A percentile compares a stretch with the other conserved stretches of the same genome.
Conservation (phyloP, 2,329 filamentous ascomycete species). For the Pestalotiopsis sp. region DNA sequence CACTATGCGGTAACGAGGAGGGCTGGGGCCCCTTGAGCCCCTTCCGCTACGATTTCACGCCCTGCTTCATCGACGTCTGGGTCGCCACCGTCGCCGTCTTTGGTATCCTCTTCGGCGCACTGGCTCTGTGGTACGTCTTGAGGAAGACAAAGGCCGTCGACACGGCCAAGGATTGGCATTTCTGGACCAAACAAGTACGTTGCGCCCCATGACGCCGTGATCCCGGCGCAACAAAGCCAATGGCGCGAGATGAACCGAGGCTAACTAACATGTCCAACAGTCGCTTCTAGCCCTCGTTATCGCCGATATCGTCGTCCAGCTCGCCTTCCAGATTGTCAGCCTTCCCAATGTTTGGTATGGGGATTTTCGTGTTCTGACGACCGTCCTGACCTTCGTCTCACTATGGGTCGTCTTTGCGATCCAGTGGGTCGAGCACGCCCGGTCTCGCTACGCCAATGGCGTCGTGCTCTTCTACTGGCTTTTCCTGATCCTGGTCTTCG, state of each 20-base stretch:
- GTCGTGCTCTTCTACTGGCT: conserved; percentile 93
- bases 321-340: conserved; percentile 73
- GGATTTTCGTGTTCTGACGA: conserved; percentile 87
- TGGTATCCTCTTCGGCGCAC: conserved; percentile 76
- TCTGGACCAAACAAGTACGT: conserved; percentile 86
- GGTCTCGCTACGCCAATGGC: conserved; percentile 82
- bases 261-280: conserved; percentile 29
- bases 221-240: background rate
- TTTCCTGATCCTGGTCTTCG: conserved; percentile 76
- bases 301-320: conserved; percentile 70
- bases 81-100: conserved; percentile 77
- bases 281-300: conserved; percentile 69
- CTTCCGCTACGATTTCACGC: conserved; percentile 89
- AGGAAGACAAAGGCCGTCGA: conserved; percentile 67
- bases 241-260: background rate
- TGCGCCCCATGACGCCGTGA: background rate
- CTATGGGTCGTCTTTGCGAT: conserved; percentile 75
- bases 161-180: conserved; percentile 85
- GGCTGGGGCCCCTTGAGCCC: conserved; percentile 95
- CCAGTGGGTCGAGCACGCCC: conserved; percentile 85
- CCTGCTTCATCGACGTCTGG: conserved; percentile 95
- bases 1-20: conserved; percentile 85
- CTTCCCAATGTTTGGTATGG: conserved; percentile 72
- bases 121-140: conserved; percentile 80
- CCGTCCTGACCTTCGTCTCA: conserved; percentile 71